phyloP scores from a whole-genome alignment of 164 flowering plant species.

The Warburgia ugandensis region DNA sequence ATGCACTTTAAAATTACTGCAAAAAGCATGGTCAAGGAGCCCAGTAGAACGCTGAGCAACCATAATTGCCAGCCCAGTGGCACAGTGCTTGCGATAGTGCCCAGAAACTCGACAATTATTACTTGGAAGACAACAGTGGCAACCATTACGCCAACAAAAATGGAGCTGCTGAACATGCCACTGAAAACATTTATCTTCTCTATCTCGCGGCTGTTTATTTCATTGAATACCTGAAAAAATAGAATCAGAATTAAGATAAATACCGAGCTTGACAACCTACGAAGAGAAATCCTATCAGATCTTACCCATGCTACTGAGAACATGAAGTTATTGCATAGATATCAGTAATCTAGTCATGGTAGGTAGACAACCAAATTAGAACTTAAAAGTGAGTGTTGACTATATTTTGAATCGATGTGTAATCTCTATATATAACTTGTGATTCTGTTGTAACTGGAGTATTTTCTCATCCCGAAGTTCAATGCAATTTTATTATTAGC shows the following conservation, averaged over 20 bases:
- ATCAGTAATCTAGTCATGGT: too few species aligned
- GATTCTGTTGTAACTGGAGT: too few species aligned
- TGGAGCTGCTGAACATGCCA: conserved; percentile 50
- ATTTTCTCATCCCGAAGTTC: too few species aligned
- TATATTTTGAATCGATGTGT: too few species aligned
- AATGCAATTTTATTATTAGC: too few species aligned
- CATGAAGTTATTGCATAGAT: too few species aligned
- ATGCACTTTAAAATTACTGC: conserved; percentile 55
- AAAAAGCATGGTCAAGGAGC: conserved; percentile 42
- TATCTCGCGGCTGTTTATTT: conserved; percentile 78
- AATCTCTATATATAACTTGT: too few species aligned
- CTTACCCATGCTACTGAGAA: too few species aligned
- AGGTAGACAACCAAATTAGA: too few species aligned
- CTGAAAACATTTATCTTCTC: conserved; percentile 63
- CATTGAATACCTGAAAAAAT: conserved; percentile 63
- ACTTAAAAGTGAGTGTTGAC: too few species aligned
- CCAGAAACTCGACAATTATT: conserved; percentile 64
- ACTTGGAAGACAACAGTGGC: conserved; percentile 54
- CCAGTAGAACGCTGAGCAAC: conserved; percentile 48
- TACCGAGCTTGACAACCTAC: too few species aligned
- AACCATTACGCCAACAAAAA: conserved; percentile 43
- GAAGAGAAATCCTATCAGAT: too few species aligned
- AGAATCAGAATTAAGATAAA: neutral
- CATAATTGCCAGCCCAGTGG: conserved; percentile 55
- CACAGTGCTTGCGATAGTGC: conserved; percentile 59